Conservation (phyloP, 2,329 filamentous ascomycete genomes). For the Knoxdaviesia capensis region DNA sequence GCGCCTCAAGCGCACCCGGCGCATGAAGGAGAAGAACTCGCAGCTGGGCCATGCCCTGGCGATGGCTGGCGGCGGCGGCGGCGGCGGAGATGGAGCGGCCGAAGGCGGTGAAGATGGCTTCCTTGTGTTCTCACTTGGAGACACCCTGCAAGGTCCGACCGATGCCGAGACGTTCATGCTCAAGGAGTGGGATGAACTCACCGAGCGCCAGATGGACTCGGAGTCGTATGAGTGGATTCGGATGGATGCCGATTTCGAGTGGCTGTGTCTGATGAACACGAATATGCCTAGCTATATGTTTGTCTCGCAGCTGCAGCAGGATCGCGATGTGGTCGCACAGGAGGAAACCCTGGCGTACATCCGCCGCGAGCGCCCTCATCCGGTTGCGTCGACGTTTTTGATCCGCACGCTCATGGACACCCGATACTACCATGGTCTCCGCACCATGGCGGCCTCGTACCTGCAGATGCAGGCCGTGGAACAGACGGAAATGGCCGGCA, state of each 20-base stretch:
- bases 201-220: conserved; percentile 78
- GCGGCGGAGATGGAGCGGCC: too few species aligned
- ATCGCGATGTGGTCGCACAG: conserved; percentile 86
- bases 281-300: conserved; percentile 95
- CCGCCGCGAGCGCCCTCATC: conserved; percentile 44
- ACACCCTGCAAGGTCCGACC: conserved; percentile 66
- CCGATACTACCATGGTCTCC: conserved; percentile 85
- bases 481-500: conserved; percentile 51
- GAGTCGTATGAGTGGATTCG: conserved; percentile 98
- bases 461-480: conserved; percentile 56
- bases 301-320: conserved; percentile 88
- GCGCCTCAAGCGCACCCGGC: conserved; percentile 70
- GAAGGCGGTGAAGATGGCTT: conserved; percentile 45
- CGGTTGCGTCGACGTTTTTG: conserved; percentile 73
- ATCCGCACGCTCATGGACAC: conserved; percentile 76
- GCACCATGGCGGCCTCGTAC: conserved; percentile 63
- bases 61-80: conserved; percentile 23
- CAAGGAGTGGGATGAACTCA: conserved; percentile 73
- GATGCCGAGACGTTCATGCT: conserved; percentile 72
- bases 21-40: conserved; percentile 50
- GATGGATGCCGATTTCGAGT: conserved; percentile 95
- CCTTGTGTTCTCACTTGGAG: conserved; percentile 70
- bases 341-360: conserved; percentile 61
- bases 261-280: conserved; percentile 68
- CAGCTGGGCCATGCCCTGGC: conserved; percentile 35